Evolutionary conservation across 306 rosid genomes (phyloP).

Genomic region (Quercus variabilis): DNA sequence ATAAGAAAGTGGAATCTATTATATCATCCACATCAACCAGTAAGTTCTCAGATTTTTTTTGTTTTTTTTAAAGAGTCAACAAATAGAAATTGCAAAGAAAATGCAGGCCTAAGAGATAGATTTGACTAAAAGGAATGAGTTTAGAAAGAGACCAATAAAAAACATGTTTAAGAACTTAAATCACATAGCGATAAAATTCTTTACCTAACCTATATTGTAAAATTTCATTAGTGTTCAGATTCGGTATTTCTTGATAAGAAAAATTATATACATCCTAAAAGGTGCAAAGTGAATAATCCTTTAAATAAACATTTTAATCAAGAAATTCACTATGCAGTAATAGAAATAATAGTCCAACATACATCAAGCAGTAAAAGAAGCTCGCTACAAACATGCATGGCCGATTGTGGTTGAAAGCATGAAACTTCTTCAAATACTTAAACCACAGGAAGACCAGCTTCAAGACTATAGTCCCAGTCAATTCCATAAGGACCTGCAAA

Average conservation of each 20-base stretch:
- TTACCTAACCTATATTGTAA: not conserved
- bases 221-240: not conserved
- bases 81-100: conserved; percentile 20
- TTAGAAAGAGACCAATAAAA: not conserved
- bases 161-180: not conserved
- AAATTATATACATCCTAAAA: not conserved
- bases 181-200: not conserved
- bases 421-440: conserved; percentile 69
- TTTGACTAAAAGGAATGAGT: not conserved
- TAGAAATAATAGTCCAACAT: conserved; percentile 67
- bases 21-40: conserved; percentile 44
- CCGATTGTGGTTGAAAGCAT: conserved; percentile 63
- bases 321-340: conserved; percentile 24
- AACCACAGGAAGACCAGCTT: conserved; percentile 56
- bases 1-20: conserved; percentile 46
- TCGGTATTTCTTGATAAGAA: not conserved
- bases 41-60: not conserved
- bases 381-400: conserved; percentile 64
- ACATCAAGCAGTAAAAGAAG: conserved; percentile 80
- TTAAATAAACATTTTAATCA: conserved; percentile 16
- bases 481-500: conserved; percentile 78
- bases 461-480: conserved; percentile 41
- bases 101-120: conserved; percentile 14
- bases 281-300: conserved; percentile 1
- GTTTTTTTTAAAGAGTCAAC: not conserved